Base-by-base conservation (phyloP, 345 rosid genomes). In the Brassica cretica region DNA sequence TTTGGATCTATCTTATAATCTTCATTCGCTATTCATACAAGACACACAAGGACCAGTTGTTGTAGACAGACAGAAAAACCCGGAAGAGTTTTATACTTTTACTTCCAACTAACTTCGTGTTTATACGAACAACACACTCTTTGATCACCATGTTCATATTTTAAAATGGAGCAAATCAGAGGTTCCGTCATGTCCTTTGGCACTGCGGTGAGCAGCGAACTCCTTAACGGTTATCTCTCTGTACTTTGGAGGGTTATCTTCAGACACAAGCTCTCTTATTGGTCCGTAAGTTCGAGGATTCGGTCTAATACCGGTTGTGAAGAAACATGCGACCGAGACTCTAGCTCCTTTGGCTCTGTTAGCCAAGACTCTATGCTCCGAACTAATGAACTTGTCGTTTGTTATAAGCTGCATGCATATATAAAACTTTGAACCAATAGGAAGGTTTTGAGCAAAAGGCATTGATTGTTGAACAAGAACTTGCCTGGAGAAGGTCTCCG, bases 401-500 rank as follows among this genome's bases (percentile, higher is more conserved):
- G 88, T 76, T 16, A 85, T 74, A 53, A 87, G 82, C 90, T 85
- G 81, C 72, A 66, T 30, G 6, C 14, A 3, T 16, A 16, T 19
- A 68, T 7, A 16, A 4, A 15, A 6, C 49, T 3, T 25, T 15
- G 1, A 63, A 11, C 1, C 19, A 33, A 5, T 27, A 46, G 24
- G 61, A 29, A 59, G 68, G 30, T 59, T 58, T 7, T 58, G 29
- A 44, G 16, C 8, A 44, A 39, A 60, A 0, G 5, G 11, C 29
- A 37, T 37, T 46, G 69, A 32, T 12, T 32, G 71, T 21, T 18
- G 46, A 4, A 64, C 61, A 18, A 5, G 11, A 72, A 51, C 88
- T 74, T 85, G 59, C 93, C 85, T 88, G 91, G 0, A 88, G 78
- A 76, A 89, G 84, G 58, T 88, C 91, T 2, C 94, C 94, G 1